Conservation (phyloP, 495 filamentous ascomycete genomes). For the Poronia punctata region DNA sequence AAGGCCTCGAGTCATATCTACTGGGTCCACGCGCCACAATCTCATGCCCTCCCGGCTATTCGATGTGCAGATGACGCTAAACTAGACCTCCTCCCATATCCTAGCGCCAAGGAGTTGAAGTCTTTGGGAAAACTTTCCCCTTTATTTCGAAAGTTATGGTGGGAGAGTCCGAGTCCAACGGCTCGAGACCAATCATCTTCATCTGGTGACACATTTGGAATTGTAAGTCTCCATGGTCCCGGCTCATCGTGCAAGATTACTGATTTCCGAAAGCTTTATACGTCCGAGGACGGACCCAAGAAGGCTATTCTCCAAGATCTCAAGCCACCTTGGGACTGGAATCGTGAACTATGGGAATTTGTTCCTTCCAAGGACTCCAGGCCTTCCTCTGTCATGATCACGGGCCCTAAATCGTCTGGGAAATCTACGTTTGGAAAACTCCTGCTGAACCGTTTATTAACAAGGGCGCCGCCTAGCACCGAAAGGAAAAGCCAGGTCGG, state of each 20-base stretch:
- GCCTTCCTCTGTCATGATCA: conserved; percentile 50
- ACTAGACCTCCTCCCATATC: conserved; percentile 44
- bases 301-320: conserved; percentile 49
- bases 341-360: conserved; percentile 34
- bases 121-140: conserved; percentile 58
- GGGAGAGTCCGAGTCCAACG: conserved; percentile 30
- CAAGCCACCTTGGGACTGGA: conserved; percentile 61
- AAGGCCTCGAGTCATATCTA: conserved; percentile 43
- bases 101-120: conserved; percentile 48
- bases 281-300: conserved; percentile 37
- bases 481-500: conserved; percentile 19
- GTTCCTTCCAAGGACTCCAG: conserved; percentile 35
- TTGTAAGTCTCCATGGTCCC: conserved; percentile 20
- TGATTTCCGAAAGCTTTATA: conserved; percentile 36
- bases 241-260: conserved; percentile 2
- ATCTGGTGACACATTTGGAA: conserved; percentile 29
- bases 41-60: conserved; percentile 70
- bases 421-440: conserved; percentile 80
- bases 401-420: conserved; percentile 75
- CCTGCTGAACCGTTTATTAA: conserved; percentile 69
- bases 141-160: conserved; percentile 69
- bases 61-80: conserved; percentile 44
- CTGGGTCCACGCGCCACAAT: conserved; percentile 65
- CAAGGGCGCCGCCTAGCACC: conserved; percentile 24
- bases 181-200: neutral